These are phyloP conservation scores for Aspergillus saccharolyticus DNA, from an alignment of 495 filamentous ascomycete genomes.

Conservation along the genomic window DNA sequence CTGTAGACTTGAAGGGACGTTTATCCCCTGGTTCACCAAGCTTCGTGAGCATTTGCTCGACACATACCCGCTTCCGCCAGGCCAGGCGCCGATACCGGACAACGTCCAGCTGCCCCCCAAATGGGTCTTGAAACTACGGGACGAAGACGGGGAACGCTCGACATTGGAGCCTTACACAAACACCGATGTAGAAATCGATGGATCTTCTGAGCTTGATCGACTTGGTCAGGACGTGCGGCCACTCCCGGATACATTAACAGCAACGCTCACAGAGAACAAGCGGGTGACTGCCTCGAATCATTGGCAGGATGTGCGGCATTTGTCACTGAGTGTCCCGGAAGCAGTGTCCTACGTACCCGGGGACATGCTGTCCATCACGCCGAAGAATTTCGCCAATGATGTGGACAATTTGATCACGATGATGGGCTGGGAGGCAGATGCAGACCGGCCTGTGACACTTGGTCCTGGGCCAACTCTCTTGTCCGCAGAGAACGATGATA, in stretches of 20 bases:
- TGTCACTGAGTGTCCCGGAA: constrained; percentile 52
- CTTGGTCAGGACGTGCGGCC: constrained; percentile 47
- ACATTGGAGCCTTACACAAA: neutral
- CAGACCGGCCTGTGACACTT: constrained; percentile 58
- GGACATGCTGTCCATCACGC: constrained; percentile 71
- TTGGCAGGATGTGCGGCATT: constrained; percentile 89
- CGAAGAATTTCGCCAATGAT: constrained; percentile 78
- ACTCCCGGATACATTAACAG: constrained; percentile 45
- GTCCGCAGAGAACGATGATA: constrained; percentile 17
- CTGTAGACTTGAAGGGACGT: constrained; percentile 75
- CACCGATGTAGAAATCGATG: constrained; percentile 1
- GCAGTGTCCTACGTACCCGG: constrained; percentile 56
- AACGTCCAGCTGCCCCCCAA: constrained; percentile 74
- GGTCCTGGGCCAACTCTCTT: constrained; percentile 25
- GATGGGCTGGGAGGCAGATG: constrained; percentile 69
- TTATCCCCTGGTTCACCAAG: constrained; percentile 69
- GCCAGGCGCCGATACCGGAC: constrained; percentile 63
- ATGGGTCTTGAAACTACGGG: constrained; percentile 57
- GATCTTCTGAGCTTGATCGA: constrained; percentile 26
- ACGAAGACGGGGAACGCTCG: neutral
- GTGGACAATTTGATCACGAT: constrained; percentile 67
- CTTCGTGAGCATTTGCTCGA: constrained; percentile 61
- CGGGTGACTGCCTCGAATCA: constrained; percentile 70
- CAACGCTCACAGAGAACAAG: constrained; percentile 50
- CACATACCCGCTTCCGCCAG: constrained; percentile 62